Conservation (phyloP, 495 filamentous ascomycete genomes). For the Trichoderma virens region DNA sequence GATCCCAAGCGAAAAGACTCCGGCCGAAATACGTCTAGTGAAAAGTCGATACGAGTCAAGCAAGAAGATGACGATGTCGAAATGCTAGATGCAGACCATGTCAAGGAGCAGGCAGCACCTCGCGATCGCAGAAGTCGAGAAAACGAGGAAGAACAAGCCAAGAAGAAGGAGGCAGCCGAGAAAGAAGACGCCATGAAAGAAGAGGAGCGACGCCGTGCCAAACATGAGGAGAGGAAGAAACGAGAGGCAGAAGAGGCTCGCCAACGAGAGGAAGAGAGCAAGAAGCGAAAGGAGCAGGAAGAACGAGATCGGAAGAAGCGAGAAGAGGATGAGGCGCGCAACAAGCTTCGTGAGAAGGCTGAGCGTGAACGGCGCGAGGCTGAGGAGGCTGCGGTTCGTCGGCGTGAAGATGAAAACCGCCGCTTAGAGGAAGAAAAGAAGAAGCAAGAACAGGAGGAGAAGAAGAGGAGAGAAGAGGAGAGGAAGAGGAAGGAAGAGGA, state of each 20-base stretch:
- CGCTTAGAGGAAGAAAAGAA: constrained; percentile 31
- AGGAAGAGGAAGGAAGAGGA: constrained; percentile 30
- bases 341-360: constrained; percentile 15
- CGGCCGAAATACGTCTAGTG: constrained; percentile 27
- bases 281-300: constrained; percentile 38
- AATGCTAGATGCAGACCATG: constrained; percentile 35
- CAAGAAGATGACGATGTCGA: constrained; percentile 40
- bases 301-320: constrained; percentile 36
- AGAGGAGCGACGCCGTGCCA: constrained; percentile 30
- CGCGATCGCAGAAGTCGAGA: constrained; percentile 28
- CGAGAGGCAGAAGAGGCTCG: constrained; percentile 21
- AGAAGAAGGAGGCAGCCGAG: constrained; percentile 38
- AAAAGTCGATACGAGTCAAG: constrained; percentile 37
- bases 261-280: constrained; percentile 23
- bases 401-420: constrained; percentile 22
- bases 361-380: constrained; percentile 22
- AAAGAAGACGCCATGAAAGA: constrained; percentile 27
- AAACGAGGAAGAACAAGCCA: constrained; percentile 39
- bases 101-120: constrained; percentile 9
- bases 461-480: constrained; percentile 31
- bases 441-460: constrained; percentile 23
- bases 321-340: constrained; percentile 16
- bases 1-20: constrained; percentile 31
- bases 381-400: constrained; percentile 20
- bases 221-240: constrained; percentile 17